Base-by-base conservation (phyloP, 73 alveolate genomes). In the Paramecium octaurelia region DNA sequence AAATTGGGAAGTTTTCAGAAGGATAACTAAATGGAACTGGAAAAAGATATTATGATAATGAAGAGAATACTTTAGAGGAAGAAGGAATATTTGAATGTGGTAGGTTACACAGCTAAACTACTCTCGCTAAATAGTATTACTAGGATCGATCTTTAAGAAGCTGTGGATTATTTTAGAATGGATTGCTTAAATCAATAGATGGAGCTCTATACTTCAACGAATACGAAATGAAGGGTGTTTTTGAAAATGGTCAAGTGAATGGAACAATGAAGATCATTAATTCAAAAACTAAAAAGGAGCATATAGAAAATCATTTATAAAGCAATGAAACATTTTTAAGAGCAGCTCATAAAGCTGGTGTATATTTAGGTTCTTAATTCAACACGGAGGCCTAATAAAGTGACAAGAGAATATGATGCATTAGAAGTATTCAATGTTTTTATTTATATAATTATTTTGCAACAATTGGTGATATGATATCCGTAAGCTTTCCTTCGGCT, bases 381-480 rank as follows among this genome's bases (percentile, higher is more conserved):
- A n/a, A 54, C 18, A 54, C 35, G 1, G 2, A 54, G 6, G 69
- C 69, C 2, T n/a, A 48, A 48, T 3, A 0, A 54, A 54, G 31
- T 54, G n/a, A 16, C 8, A 54, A 54, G 18, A 54, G 69, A 54
- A 0, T 18, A 7, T 54, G 31, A 54, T n/a, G 29, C 4, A 18
- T 54, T 1, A 54, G 1, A 0, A 54, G 23, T 54, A 23, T 64
- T 64, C 84, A 64, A 64, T 64, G 84, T 2, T 64, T 64, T 64
- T 64, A 64, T 64, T 64, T 29, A 64, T 64, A 64, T 64, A 64
- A 64, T 64, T 64, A 64, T 64, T 64, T 64, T 64, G 84, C 84
- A 12, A 64, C 9, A 8, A 27, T 64, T 7, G 84, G 84, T 27
- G 84, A 64, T 14, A 64, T 64, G 11, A 27, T 64, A 34, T 64